Base-by-base conservation (phyloP, 306 rosid genomes). In the Vigna angularis region DNA sequence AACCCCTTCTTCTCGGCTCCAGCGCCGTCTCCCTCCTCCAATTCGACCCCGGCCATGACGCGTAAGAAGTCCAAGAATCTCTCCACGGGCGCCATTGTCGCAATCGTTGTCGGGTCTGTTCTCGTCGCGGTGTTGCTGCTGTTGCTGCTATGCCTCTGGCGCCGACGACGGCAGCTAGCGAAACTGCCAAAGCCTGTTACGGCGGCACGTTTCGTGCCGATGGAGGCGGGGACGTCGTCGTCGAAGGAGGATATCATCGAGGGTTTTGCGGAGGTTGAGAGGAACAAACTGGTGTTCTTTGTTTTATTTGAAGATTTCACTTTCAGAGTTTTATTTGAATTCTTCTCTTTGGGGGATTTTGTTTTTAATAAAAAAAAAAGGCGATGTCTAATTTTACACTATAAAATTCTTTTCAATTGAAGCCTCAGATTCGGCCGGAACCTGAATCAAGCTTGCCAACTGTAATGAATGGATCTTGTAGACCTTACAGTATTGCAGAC, bases 221-320 rank as follows among this genome's bases (percentile, higher is more conserved):
- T 85, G 38, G 99, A 96, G 87, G 97, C 85, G 0, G 99, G 97
- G 3, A 96, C 99, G 7, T 96, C 99, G 5, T 96, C 98, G 6
- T 96, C 99, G 9, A 96, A 96, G 66, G 99, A 96, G 55, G 99
- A 96, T 61, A 86, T 96, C n/a, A 96, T 97, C 0, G 98, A 96
- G 0, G 97, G 86, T 47, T 95, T 98, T 0, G 66, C 26, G 5
- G 99, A 93, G 81, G 89, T 89, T 0, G 99, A 93, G 94, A 93
- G 96, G 83, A 96, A 96, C 86, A 89, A 87, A 67, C 34, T 96
- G n/a, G 99, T 93, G 53, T 93, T 96, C 86, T 20, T 20, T 20
- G 20, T 20, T 20, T 20, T 20, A 20, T 88, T 96, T 17, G 86
- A 88, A 11, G 98, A 20, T 20, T 20, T 20, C 20, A 20, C 20